These are phyloP conservation scores for Umbelopsis sp. DNA, from an alignment of 371 early-diverging fungal genomes.

Conservation along the genomic window DNA sequence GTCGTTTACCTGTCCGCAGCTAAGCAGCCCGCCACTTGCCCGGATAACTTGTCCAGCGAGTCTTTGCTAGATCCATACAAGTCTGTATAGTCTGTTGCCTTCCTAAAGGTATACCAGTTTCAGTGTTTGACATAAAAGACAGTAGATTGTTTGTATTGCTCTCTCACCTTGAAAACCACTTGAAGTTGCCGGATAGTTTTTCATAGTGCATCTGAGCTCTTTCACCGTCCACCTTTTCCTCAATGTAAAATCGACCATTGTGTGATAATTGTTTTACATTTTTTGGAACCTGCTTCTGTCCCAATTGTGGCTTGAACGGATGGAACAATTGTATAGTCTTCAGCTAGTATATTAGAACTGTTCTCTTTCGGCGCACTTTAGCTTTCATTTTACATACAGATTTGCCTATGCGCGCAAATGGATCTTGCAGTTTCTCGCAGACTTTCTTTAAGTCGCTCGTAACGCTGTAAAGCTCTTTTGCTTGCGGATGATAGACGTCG, in stretches of 20 bases:
- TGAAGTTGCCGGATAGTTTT: slow-evolving; percentile 40
- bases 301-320: slow-evolving; percentile 66
- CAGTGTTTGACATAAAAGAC: neutral
- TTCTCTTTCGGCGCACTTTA: neutral
- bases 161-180: slow-evolving; percentile 60
- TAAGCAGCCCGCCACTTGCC: slow-evolving; percentile 24
- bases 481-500: slow-evolving; percentile 68
- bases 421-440: slow-evolving; percentile 52
- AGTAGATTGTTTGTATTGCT: neutral
- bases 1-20: slow-evolving; percentile 29
- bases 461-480: slow-evolving; percentile 62
- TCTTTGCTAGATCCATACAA: slow-evolving; percentile 58
- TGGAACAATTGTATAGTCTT: slow-evolving; percentile 54
- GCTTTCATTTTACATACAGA: slow-evolving; percentile 10
- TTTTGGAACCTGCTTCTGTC: slow-evolving; percentile 39
- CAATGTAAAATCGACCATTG: slow-evolving; percentile 65
- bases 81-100: slow-evolving; percentile 65
- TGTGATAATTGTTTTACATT: slow-evolving; percentile 47
- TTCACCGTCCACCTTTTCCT: slow-evolving; percentile 83
- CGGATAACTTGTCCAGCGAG: slow-evolving; percentile 25
- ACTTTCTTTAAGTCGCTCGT: slow-evolving; percentile 65
- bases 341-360: neutral
- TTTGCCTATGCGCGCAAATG: slow-evolving; percentile 29
- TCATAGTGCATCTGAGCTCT: slow-evolving; percentile 74
- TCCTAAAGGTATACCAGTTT: slow-evolving; percentile 24